Conservation (phyloP, 2,329 filamentous ascomycete genomes). For the Aspergillus awamori region DNA sequence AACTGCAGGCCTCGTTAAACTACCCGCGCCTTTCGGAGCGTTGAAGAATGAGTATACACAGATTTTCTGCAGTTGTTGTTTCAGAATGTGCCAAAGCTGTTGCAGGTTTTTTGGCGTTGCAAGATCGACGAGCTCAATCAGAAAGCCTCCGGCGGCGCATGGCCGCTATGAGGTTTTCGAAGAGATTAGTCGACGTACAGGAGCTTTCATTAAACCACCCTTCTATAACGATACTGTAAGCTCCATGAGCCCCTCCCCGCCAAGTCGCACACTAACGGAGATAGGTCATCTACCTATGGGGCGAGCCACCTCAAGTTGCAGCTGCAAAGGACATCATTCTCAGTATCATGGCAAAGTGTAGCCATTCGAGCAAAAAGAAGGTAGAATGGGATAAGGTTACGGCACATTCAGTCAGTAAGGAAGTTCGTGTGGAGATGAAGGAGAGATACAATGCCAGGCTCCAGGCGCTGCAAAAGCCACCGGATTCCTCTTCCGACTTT, state of each 20-base stretch:
- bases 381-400: slow-evolving; percentile 30
- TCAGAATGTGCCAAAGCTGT: neutral
- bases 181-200: slow-evolving; percentile 30
- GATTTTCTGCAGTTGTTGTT: neutral
- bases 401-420: slow-evolving; percentile 29
- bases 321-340: slow-evolving; percentile 27
- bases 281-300: slow-evolving; percentile 33
- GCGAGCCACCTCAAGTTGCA: slow-evolving; percentile 26
- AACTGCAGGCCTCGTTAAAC: slow-evolving; percentile 18
- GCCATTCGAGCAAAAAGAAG: slow-evolving; percentile 19
- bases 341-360: slow-evolving; percentile 24
- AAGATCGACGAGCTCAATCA: slow-evolving; percentile 11
- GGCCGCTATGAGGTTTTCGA: slow-evolving; percentile 30
- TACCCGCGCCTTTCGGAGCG: slow-evolving; percentile 24
- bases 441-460: slow-evolving; percentile 29
- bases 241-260: too few relatives aligned
- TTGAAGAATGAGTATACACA: slow-evolving; percentile 29
- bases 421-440: slow-evolving; percentile 25
- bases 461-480: slow-evolving; percentile 30
- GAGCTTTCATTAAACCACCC: slow-evolving; percentile 32
- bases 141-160: slow-evolving; percentile 6
- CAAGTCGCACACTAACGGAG: slow-evolving; percentile 1
- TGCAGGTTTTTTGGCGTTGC: slow-evolving; percentile 27
- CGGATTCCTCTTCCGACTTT: slow-evolving; percentile 25
- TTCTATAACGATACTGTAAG: slow-evolving; percentile 28